phyloP scores from a whole-genome alignment of 106 monocot genomes.

The Dendrobium huoshanense region DNA sequence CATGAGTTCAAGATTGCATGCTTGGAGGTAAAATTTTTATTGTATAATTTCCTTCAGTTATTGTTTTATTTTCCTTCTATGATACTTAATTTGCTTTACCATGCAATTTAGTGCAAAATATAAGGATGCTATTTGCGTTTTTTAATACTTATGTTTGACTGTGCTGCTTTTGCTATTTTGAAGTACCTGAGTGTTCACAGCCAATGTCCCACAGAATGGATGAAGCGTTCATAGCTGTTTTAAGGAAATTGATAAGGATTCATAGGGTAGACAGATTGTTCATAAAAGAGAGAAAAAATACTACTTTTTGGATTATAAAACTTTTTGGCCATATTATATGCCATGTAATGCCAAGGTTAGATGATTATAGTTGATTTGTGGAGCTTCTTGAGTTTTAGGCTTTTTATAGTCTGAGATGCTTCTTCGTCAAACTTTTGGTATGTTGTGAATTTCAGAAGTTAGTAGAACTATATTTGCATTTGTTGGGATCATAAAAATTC shows the following conservation, averaged over 20 bases:
- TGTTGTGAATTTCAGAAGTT: neutral
- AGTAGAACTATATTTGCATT: neutral
- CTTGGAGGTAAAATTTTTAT: slow-evolving; percentile 65
- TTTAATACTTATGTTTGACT: neutral
- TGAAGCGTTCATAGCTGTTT: neutral
- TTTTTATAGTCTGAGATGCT: neutral
- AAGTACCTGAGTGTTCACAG: neutral
- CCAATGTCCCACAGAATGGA: neutral
- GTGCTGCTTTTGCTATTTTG: neutral
- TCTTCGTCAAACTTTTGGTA: neutral
- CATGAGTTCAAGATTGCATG: slow-evolving; percentile 99
- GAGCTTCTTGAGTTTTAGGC: neutral
- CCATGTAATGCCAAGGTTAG: neutral
- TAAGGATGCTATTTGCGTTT: neutral
- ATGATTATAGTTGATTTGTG: neutral
- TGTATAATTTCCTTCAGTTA: neutral
- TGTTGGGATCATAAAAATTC: neutral
- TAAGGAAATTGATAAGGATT: neutral
- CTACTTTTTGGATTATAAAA: no score
- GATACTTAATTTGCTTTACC: neutral
- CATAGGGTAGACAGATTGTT: neutral
- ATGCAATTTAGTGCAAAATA: neutral
- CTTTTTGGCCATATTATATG: neutral
- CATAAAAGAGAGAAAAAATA: neutral
- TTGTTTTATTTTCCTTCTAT: neutral